Conservation (phyloP, 345 rosid genomes). For the Linum trigynum region DNA sequence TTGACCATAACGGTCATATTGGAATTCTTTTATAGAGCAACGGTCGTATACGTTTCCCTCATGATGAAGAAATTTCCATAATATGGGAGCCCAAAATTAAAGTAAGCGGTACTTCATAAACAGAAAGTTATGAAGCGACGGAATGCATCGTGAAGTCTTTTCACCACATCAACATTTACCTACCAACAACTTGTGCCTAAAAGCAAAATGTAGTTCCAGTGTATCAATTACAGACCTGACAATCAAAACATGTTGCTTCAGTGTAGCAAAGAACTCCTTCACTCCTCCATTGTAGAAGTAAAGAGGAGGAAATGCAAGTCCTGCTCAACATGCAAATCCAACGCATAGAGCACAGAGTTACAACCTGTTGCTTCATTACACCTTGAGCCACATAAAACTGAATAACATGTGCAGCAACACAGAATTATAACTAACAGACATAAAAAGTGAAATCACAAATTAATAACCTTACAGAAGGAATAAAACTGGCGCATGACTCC, state of each 20-base stretch:
- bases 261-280: slow-evolving; percentile 68
- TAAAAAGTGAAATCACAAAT: too few species aligned
- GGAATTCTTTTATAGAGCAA: too few species aligned
- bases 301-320: slow-evolving; percentile 86
- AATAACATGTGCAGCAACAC: not conserved
- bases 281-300: slow-evolving; percentile 95
- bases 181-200: not conserved
- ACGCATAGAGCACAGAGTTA: not conserved
- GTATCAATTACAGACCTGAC: slow-evolving; percentile 47
- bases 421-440: not conserved
- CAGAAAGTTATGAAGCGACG: not conserved
- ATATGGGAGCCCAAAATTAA: too few species aligned
- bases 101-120: too few species aligned
- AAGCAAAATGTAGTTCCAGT: not conserved
- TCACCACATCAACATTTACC: not conserved
- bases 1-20: too few species aligned
- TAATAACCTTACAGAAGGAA: too few species aligned
- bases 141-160: not conserved
- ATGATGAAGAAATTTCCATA: too few species aligned
- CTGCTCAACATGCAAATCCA: slow-evolving; percentile 31
- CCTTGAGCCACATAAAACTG: not conserved
- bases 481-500: not conserved
- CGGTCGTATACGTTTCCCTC: too few species aligned
- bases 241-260: slow-evolving; percentile 78
- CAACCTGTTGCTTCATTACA: not conserved